These are phyloP conservation scores for Anisodus tanguticus DNA, from an alignment of 257 asterid species.

Conservation along the genomic window DNA sequence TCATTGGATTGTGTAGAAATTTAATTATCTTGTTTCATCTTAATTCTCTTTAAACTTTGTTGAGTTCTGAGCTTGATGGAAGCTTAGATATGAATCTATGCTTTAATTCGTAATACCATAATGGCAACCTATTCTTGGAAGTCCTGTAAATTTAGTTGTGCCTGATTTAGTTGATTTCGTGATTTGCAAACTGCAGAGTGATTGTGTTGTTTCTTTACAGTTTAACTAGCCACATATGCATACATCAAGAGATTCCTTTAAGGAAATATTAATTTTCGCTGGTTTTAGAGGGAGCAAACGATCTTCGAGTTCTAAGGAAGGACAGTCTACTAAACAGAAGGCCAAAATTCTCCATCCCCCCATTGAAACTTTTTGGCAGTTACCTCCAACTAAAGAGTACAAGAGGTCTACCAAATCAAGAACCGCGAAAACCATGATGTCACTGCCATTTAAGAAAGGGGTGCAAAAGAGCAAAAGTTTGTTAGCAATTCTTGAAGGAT, in stretches of 20 bases:
- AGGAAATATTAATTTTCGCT: slow-evolving; percentile 46
- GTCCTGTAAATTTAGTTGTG: not conserved
- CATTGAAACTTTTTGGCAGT: slow-evolving; percentile 59
- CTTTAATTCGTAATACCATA: not conserved
- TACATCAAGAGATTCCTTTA: slow-evolving; percentile 49
- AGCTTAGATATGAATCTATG: not conserved
- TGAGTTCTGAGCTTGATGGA: not conserved
- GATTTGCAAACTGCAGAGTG: not conserved
- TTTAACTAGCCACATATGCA: slow-evolving; percentile 48
- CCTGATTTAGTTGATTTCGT: not conserved
- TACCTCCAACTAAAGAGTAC: slow-evolving; percentile 39
- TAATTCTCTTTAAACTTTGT: not conserved
- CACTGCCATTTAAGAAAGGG: slow-evolving; percentile 40
- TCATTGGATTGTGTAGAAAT: not conserved
- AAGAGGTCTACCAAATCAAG: slow-evolving; percentile 14
- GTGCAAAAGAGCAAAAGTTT: slow-evolving; percentile 44
- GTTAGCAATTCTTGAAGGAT: slow-evolving; percentile 49
- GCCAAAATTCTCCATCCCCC: slow-evolving; percentile 50
- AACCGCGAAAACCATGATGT: slow-evolving; percentile 43
- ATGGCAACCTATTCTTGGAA: not conserved
- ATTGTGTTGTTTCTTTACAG: slow-evolving; percentile 27
- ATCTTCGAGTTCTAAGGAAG: slow-evolving; percentile 31
- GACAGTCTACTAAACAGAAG: slow-evolving; percentile 35
- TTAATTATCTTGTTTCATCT: not conserved
- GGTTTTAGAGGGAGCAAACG: slow-evolving; percentile 37